phyloP scores from a whole-genome alignment of 768 basidiomycete genomes.

The Amanita muscaria region DNA sequence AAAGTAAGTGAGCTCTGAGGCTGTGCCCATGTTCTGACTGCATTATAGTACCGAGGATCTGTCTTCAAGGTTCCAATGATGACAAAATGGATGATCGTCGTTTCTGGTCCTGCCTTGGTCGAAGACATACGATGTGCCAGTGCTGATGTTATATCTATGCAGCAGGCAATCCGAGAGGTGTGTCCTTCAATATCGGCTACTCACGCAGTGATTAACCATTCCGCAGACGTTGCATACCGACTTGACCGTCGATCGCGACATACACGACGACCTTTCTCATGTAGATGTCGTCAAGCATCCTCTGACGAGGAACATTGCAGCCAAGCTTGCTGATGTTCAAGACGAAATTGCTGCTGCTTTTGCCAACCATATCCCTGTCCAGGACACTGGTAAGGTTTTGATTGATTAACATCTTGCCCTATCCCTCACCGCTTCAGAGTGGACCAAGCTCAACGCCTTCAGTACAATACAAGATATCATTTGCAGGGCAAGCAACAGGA shows the following conservation, averaged over 20 bases:
- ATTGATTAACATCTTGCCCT: not conserved
- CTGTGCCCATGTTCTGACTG: not conserved
- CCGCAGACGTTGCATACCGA: constrained; percentile 24
- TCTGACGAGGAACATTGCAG: constrained; percentile 21
- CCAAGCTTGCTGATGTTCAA: constrained; percentile 17
- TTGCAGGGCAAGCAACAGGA: constrained; percentile 15
- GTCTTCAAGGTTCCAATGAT: constrained; percentile 36
- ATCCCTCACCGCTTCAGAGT: constrained; percentile 9
- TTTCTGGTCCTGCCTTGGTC: constrained; percentile 28
- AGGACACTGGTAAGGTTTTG: not conserved
- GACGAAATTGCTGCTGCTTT: constrained; percentile 18
- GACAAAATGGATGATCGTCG: constrained; percentile 37
- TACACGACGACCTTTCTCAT: constrained; percentile 12
- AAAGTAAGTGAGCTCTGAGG: constrained; percentile 15
- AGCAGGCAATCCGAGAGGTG: constrained; percentile 24
- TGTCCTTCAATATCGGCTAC: not conserved
- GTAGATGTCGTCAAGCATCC: constrained; percentile 17
- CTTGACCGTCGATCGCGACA: constrained; percentile 25
- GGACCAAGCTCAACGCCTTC: constrained; percentile 12
- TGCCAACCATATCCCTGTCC: constrained; percentile 11
- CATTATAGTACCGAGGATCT: constrained; percentile 16
- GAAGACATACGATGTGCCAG: constrained; percentile 39
- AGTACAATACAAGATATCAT: constrained; percentile 16
- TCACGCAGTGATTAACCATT: not conserved
- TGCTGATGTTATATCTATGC: constrained; percentile 35